A percentile compares a stretch with the other conserved stretches of the same genome.
phyloP scores from a whole-genome alignment of 139 green algal genomes.

The Coelastrella sp. region DNA sequence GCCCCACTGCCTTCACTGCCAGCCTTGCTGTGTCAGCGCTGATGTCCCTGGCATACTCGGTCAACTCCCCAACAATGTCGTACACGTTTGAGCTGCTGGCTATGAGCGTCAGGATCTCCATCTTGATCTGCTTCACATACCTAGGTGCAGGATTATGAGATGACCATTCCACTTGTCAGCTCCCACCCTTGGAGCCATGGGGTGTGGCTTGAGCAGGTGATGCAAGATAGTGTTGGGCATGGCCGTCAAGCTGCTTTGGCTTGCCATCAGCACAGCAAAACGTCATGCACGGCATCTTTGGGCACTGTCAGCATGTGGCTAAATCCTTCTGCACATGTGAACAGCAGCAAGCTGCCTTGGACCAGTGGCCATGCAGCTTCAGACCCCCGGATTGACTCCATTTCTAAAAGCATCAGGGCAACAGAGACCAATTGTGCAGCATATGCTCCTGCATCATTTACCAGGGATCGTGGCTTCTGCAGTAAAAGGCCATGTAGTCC shows the following conservation, averaged over 20 bases:
- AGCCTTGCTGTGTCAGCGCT: slow-evolving; percentile 78
- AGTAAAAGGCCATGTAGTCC: slow-evolving; percentile 87
- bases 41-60: slow-evolving; percentile 79
- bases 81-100: slow-evolving; percentile 89
- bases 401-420: not conserved
- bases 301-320: no score
- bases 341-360: not conserved
- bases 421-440: not conserved
- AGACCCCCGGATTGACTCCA: no score
- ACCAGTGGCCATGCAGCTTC: not conserved
- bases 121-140: slow-evolving; percentile 96
- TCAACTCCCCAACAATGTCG: slow-evolving; percentile 91
- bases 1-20: slow-evolving; percentile 79
- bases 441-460: not conserved
- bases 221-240: no score
- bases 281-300: no score
- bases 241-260: no score
- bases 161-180: no score
- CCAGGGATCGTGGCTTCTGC: slow-evolving; percentile 88
- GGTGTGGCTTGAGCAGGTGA: no score
- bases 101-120: slow-evolving; percentile 90
- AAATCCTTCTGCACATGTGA: not conserved
- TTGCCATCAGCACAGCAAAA: no score
- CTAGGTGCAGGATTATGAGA: not conserved
- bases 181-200: no score